A percentile compares a stretch with the other conserved stretches of the same genome.
Conservation (phyloP, 305 asterid species). For the Fraxinus greggii region DNA sequence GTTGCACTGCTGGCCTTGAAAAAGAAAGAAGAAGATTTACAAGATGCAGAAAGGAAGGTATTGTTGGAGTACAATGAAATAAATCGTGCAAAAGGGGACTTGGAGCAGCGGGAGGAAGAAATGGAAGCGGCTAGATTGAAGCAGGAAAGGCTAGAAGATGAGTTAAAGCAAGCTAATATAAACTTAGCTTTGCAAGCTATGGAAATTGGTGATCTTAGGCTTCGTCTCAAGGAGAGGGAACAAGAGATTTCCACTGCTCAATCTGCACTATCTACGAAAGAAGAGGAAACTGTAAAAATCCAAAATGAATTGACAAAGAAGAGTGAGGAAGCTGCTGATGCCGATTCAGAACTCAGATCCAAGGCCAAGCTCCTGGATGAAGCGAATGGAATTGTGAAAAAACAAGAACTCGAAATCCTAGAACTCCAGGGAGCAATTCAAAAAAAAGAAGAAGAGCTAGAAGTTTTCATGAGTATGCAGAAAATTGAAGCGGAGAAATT, state of each 20-base stretch:
- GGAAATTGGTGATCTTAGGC: constrained; percentile 58
- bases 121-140: constrained; percentile 48
- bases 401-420: constrained; percentile 68
- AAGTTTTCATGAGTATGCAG: constrained; percentile 35
- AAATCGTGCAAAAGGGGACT: constrained; percentile 50
- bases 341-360: constrained; percentile 56
- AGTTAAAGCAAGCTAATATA: constrained; percentile 51
- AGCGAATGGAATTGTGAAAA: constrained; percentile 55
- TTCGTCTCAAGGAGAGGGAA: constrained; percentile 53
- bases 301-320: constrained; percentile 45
- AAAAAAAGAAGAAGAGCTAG: constrained; percentile 61
- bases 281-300: constrained; percentile 59
- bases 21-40: constrained; percentile 76
- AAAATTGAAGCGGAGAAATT: constrained; percentile 54
- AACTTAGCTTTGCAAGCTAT: constrained; percentile 61
- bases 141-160: constrained; percentile 68
- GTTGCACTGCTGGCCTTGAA: constrained; percentile 64
- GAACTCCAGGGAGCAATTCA: constrained; percentile 51
- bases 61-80: constrained; percentile 47
- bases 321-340: constrained; percentile 55
- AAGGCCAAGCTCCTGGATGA: constrained; percentile 58
- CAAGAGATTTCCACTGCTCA: constrained; percentile 51
- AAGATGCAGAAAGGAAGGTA: constrained; percentile 65
- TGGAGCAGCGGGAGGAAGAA: constrained; percentile 53
- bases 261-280: constrained; percentile 47